Evolutionary conservation across 257 asterid genomes (phyloP).

Genomic region (Lithospermum erythrorhizon): DNA sequence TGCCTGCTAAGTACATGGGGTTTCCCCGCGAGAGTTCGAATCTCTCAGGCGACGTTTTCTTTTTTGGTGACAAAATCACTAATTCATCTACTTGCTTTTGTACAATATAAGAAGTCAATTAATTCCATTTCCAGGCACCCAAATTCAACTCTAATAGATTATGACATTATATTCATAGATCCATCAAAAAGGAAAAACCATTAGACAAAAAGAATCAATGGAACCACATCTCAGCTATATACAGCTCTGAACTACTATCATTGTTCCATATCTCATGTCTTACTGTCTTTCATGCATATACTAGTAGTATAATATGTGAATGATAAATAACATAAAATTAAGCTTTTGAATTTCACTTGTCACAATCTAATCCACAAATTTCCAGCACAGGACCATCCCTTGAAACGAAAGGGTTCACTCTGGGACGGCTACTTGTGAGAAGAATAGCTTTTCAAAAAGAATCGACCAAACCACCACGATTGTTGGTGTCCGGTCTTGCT

Average conservation of each 20-base stretch:
- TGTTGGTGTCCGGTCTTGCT: conserved; percentile 66
- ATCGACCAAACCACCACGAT: conserved; percentile 84
- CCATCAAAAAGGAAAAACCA: too few relatives aligned
- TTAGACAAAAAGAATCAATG: too few relatives aligned
- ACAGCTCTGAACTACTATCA: background rate
- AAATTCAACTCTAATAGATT: background rate
- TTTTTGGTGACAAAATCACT: too few relatives aligned
- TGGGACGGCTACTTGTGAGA: too few relatives aligned
- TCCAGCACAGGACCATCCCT: conserved; percentile 74
- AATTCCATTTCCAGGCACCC: too few relatives aligned
- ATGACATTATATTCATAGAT: conserved; percentile 1
- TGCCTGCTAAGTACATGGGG: conserved; percentile 85
- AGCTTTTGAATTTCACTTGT: conserved; percentile 19
- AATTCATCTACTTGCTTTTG: too few relatives aligned
- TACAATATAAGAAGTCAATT: too few relatives aligned
- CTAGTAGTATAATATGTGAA: background rate
- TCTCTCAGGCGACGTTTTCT: conserved; percentile 85
- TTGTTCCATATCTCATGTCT: background rate
- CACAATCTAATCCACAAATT: conserved; percentile 73
- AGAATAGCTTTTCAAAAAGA: conserved; percentile 51
- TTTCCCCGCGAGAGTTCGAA: conserved; percentile 99
- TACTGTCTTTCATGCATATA: background rate
- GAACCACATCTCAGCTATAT: background rate
- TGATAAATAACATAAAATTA: background rate
- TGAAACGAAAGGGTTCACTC: conserved; percentile 79